Conservation (phyloP, 2,329 filamentous ascomycete species). For the Trichophyton equinum region DNA sequence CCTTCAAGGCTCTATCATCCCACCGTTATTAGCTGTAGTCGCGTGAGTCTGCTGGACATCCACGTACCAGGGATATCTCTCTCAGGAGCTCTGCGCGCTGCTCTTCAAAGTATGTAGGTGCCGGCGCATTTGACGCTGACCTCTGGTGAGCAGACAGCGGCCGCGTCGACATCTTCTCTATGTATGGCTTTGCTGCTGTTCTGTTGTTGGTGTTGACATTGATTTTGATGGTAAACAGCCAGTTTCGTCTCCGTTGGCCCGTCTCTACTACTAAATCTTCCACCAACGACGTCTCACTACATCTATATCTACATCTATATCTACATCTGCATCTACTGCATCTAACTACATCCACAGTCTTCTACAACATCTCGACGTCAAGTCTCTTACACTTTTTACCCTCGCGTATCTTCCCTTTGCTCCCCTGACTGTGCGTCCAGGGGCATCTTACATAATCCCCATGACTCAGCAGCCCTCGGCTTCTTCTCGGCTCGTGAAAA, state of each 20-base stretch:
- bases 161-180: neutral
- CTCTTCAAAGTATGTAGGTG: constrained; percentile 25
- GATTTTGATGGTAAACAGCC: no score
- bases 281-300: no score
- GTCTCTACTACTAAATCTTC: no score
- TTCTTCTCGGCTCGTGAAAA: neutral
- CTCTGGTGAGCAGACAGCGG: constrained; percentile 4
- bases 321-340: no score
- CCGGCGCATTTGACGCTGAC: constrained; percentile 2
- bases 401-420: neutral
- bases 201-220: neutral
- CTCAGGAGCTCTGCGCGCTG: constrained; percentile 31
- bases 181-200: neutral
- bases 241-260: no score
- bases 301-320: no score
- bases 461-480: neutral
- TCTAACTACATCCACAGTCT: no score
- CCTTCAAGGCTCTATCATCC: constrained; percentile 58
- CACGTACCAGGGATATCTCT: constrained; percentile 33
- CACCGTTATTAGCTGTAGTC: neutral
- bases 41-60: neutral
- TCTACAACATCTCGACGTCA: neutral
- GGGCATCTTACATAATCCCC: neutral
- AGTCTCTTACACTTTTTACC: neutral
- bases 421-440: neutral